Evolutionary conservation across 148 eudicot species (phyloP).

Genomic region (Chenopodium suecicum): DNA sequence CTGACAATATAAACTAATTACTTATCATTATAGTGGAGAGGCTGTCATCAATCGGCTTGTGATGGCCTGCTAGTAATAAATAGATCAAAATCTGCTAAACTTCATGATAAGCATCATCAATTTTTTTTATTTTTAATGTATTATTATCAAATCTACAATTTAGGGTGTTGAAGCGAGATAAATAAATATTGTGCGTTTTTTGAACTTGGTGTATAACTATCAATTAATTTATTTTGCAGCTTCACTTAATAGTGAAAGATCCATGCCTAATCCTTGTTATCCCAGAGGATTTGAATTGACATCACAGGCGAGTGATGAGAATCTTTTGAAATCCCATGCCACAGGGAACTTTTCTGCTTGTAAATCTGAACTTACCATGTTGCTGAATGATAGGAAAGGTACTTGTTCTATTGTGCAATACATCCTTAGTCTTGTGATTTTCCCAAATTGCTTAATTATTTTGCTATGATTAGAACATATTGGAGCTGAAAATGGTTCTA

Average conservation of each 20-base stretch:
- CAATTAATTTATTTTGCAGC: conserved; percentile 24
- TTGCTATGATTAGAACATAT: background rate
- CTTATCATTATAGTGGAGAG: background rate
- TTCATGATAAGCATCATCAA: background rate
- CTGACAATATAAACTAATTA: background rate
- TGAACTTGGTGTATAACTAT: background rate
- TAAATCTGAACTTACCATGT: conserved; percentile 34
- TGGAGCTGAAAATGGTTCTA: background rate
- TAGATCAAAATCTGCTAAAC: background rate
- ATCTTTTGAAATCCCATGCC: conserved; percentile 15
- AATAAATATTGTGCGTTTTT: background rate
- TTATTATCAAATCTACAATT: background rate
- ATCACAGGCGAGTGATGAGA: conserved; percentile 31
- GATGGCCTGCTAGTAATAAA: background rate
- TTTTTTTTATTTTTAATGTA: background rate
- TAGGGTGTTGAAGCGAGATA: background rate
- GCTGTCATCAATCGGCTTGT: background rate
- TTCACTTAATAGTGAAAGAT: conserved; percentile 21
- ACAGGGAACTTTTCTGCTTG: conserved; percentile 46
- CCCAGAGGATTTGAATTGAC: conserved; percentile 34
- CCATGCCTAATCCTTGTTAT: conserved; percentile 35
- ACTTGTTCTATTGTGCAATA: conserved; percentile 4
- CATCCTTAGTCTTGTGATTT: background rate
- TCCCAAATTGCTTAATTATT: background rate
- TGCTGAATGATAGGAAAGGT: conserved; percentile 39